Percentiles rank a stretch among this genome's conserved stretches.
These are phyloP conservation scores for Triangularia verruculosa DNA, from an alignment of 2,329 filamentous ascomycete genomes.

Conservation along the genomic window DNA sequence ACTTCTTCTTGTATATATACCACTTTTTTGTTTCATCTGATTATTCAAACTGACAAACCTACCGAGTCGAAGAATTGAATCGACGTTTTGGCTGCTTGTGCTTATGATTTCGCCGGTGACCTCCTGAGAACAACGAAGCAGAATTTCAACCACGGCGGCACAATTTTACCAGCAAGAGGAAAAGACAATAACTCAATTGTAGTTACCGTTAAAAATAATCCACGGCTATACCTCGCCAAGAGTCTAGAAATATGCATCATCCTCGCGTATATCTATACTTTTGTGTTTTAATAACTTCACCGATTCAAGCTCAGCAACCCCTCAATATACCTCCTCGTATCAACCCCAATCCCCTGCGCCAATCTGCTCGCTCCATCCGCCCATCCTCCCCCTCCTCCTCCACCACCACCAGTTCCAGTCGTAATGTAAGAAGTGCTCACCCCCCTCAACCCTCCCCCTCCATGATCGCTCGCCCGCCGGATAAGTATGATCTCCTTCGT, in stretches of 20 bases:
- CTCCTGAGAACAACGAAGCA: neutral
- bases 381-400: constrained; percentile 43
- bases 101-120: too few relatives aligned
- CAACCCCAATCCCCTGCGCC: constrained; percentile 71
- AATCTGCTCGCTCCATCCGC: constrained; percentile 57
- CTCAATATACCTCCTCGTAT: constrained; percentile 73
- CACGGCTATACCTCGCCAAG: neutral
- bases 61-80: neutral
- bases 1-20: neutral
- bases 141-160: too few relatives aligned
- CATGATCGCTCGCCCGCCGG: constrained; percentile 57
- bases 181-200: neutral
- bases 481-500: constrained; percentile 62
- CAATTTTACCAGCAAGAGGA: neutral
- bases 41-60: neutral
- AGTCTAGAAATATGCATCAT: neutral
- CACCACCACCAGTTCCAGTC: constrained; percentile 9
- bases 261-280: neutral
- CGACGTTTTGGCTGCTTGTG: too few relatives aligned
- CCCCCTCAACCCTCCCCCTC: constrained; percentile 35
- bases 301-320: constrained; percentile 61
- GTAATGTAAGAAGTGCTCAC: constrained; percentile 27
- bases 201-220: neutral
- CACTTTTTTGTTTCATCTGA: neutral
- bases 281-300: constrained; percentile 21